Percentiles rank a stretch among this genome's conserved stretches.
These are phyloP conservation scores for Trypanosoma cruzi DNA, from an alignment of 208 protist species.

Conservation along the genomic window DNA sequence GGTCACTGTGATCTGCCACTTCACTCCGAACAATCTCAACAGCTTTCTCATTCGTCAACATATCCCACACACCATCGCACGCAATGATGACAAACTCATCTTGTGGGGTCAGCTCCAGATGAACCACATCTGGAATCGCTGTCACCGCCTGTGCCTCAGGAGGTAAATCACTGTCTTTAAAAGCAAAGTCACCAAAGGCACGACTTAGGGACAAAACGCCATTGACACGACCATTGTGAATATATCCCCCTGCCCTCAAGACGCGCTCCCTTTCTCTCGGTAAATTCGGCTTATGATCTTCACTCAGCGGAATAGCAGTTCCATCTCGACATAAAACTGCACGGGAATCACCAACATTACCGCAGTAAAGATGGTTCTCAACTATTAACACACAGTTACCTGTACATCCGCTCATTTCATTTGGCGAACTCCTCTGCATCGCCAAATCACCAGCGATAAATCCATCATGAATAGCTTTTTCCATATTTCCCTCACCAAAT, in stretches of 20 bases:
- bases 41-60: slow-evolving; percentile 89
- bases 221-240: slow-evolving; percentile 93
- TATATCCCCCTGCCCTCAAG: slow-evolving; percentile 84
- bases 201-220: slow-evolving; percentile 95
- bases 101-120: slow-evolving; percentile 73
- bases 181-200: slow-evolving; percentile 95
- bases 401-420: slow-evolving; percentile 83
- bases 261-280: slow-evolving; percentile 86
- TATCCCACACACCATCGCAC: slow-evolving; percentile 95
- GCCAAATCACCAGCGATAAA: slow-evolving; percentile 71
- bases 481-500: slow-evolving; percentile 66
- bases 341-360: slow-evolving; percentile 94
- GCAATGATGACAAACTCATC: slow-evolving; percentile 94
- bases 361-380: slow-evolving; percentile 92
- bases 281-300: slow-evolving; percentile 95
- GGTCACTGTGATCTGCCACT: slow-evolving; percentile 79
- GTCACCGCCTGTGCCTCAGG: slow-evolving; percentile 82
- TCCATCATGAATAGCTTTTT: slow-evolving; percentile 66
- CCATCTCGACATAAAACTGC: slow-evolving; percentile 88
- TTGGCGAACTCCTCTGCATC: slow-evolving; percentile 74
- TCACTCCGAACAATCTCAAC: slow-evolving; percentile 90
- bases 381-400: slow-evolving; percentile 84
- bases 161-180: slow-evolving; percentile 78
- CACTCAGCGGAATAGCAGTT: slow-evolving; percentile 88
- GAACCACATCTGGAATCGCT: slow-evolving; percentile 67